Evolutionary conservation across 2,329 filamentous ascomycete species (phyloP).

Genomic region (Parastagonospora avenae): DNA sequence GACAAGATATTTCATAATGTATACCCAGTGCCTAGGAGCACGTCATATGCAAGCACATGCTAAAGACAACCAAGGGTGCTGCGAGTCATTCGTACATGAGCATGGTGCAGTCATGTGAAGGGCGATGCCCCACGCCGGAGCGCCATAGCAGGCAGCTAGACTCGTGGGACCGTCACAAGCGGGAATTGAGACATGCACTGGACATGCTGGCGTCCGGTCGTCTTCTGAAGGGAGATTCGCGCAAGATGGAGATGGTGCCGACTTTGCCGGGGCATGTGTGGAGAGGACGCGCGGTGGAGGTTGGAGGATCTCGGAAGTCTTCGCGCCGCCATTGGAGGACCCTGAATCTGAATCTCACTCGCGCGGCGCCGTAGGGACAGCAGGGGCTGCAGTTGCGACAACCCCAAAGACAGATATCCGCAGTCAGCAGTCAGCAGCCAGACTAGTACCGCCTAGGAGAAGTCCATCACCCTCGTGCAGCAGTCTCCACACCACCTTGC

Average conservation of each 20-base stretch:
- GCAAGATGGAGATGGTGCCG: neutral
- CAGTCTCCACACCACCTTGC: constrained; percentile 11
- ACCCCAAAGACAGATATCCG: constrained; percentile 3
- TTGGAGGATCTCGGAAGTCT: constrained; percentile 1
- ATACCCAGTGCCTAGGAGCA: constrained; percentile 3
- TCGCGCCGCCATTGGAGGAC: constrained; percentile 3
- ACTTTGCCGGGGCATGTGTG: neutral
- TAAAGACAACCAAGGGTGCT: neutral
- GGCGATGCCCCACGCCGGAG: constrained; percentile 1
- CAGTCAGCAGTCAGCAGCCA: neutral
- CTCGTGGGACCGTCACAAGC: constrained; percentile 1
- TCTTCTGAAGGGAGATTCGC: too few relatives aligned
- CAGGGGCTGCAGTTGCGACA: neutral
- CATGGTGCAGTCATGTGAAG: constrained; percentile 1
- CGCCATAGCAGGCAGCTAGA: neutral
- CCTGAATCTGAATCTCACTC: neutral
- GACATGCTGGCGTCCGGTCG: too few relatives aligned
- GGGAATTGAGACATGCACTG: neutral
- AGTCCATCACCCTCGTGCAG: constrained; percentile 17
- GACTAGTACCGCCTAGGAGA: constrained; percentile 4
- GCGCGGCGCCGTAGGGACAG: neutral
- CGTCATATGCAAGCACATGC: constrained; percentile 4
- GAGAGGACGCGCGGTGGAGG: constrained; percentile 3
- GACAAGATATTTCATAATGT: constrained; percentile 7
- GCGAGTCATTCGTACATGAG: constrained; percentile 5